These are phyloP conservation scores for Metschnikowia koreensis DNA, from an alignment of 805 yeast species.

Conservation along the genomic window DNA sequence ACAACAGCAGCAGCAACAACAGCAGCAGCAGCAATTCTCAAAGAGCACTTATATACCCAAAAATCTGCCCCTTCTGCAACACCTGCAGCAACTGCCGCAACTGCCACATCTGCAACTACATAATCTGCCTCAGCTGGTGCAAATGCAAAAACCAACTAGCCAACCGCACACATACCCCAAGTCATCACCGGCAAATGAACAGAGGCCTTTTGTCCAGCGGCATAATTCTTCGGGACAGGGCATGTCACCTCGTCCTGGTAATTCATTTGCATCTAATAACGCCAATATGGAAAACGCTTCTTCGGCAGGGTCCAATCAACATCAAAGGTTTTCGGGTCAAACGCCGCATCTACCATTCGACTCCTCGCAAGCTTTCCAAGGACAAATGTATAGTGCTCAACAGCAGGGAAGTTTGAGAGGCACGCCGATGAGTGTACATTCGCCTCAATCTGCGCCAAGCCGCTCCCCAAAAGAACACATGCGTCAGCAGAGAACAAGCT, in stretches of 20 bases:
- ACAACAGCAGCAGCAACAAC: conserved; percentile 3
- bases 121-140: conserved; percentile 4
- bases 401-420: conserved; percentile 20
- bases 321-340: background rate
- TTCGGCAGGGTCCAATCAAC: background rate
- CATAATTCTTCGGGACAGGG: conserved; percentile 6
- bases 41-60: conserved; percentile 4
- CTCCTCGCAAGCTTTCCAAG: conserved; percentile 7
- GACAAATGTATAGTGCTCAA: conserved; percentile 2
- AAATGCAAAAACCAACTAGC: background rate
- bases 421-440: conserved; percentile 21
- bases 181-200: conserved; percentile 5
- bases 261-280: background rate
- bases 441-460: conserved; percentile 29
- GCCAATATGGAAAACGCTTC: background rate
- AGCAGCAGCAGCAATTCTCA: conserved; percentile 9
- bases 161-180: conserved; percentile 5
- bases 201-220: conserved; percentile 7
- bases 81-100: conserved; percentile 18
- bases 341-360: conserved; percentile 9
- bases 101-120: conserved; percentile 8
- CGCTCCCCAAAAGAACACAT: conserved; percentile 31
- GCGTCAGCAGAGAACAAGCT: conserved; percentile 16
- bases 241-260: conserved; percentile 4
- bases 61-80: conserved; percentile 12